These are phyloP conservation scores for Secale cereale DNA, from an alignment of 176 grass and related monocot genomes.

Conservation along the genomic window DNA sequence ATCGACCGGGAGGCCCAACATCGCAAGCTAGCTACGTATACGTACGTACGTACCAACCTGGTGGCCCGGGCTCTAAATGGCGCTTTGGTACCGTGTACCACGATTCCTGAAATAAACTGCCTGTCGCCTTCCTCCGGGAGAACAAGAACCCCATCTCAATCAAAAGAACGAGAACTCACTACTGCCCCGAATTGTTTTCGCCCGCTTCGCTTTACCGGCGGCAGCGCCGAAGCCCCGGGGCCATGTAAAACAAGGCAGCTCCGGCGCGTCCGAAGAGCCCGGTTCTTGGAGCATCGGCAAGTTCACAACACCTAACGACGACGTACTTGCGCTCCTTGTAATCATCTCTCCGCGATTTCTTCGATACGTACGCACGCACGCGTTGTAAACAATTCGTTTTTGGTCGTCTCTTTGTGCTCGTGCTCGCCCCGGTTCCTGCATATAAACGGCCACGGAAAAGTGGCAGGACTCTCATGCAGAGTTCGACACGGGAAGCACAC, in stretches of 20 bases:
- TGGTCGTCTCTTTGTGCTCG: neutral
- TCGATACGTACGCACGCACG: conserved; percentile 1
- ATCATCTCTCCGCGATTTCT: conserved; percentile 33
- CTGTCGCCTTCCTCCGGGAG: neutral
- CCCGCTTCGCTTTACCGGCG: conserved; percentile 34
- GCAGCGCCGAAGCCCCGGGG: conserved; percentile 19
- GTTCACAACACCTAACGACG: neutral
- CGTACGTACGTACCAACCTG: no score
- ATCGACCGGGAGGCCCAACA: no score
- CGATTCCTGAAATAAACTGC: neutral
- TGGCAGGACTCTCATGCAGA: neutral
- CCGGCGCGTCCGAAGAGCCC: conserved; percentile 33
- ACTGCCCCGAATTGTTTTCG: conserved; percentile 2
- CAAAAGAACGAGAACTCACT: neutral
- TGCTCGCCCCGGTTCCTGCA: neutral
- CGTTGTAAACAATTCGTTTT: neutral
- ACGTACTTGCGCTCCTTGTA: neutral
- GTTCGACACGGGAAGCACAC: neutral
- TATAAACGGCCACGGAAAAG: conserved; percentile 33
- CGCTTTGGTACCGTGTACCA: neutral
- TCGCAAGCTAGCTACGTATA: no score
- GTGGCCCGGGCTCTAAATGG: neutral
- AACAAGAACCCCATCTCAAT: neutral
- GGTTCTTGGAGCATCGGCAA: conserved; percentile 24
- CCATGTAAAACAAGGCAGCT: conserved; percentile 3